Evolutionary conservation across 176 grass and related monocot species (phyloP), one percentile per base, ranked within the genome.

Genomic region (Eleusine indica): DNA sequence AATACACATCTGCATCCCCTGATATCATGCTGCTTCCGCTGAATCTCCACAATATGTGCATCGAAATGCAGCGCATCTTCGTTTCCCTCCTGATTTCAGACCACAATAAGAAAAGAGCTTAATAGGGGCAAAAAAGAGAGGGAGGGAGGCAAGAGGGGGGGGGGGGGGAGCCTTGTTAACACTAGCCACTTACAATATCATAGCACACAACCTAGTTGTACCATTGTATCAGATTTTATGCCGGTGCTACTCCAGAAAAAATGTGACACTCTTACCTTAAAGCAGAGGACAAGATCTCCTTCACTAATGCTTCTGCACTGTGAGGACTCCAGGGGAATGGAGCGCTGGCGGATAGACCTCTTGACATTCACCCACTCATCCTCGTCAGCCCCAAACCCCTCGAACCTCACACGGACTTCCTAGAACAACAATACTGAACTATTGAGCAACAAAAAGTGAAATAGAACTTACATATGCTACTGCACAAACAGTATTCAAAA

Each of bases 331-430:
- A 94, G n/a, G 10, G 96, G 96, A 83, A 99, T 94, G 74, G 96
- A 99, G 12, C 88, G 87, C 78, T 92, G 91, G 52, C 97, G 91
- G 62, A 99, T 78, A 83, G 81, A 80, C 71, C 88, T 86, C 70
- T 75, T 86, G 75, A 99, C 93, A 85, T 96, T 94, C 60, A 99
- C 86, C 97, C 97, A 99, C 86, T 99, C 97, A 90, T 99, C 97
- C 41, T 99, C 97, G 37, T 94, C 91, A 17, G 91, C 91, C 58
- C 89, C 97, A 71, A 92, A 99, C 28, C 97, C 97, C 41, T 90
- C 74, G 39, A 89, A 99, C 57, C 97, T 96, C 83, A 99, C 97
- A 17, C 78, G 83, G 21, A 99, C 97, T 89, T 99, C 97, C 97
- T 99, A 83, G 19, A 90, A 80, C 49, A 64, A 69, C 70, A 70